Evolutionary conservation across 75 land plant genomes (phyloP), one percentile per base, ranked within the genome.

Genomic region (Sequoiadendron giganteum): DNA sequence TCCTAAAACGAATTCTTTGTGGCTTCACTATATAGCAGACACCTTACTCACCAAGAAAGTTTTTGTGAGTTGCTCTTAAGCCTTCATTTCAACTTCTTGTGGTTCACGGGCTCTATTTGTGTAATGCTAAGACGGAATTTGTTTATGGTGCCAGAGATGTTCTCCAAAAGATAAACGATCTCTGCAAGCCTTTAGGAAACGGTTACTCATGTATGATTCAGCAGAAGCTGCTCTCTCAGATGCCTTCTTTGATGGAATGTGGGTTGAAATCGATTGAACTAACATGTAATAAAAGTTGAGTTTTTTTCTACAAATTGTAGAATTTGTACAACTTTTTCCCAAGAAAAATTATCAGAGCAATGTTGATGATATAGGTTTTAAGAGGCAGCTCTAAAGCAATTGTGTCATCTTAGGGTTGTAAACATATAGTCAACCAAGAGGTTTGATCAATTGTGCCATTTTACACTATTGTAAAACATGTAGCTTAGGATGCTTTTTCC

Each of bases 21-120:
- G 99, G 99, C 89, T 98, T 42, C 91, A 92, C 56, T 98, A 98
- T 87, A 76, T 96, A 75, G 96, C 95, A 21, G 99, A 98, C 43
- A 95, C 93, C n/a, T 86, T 98, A 55, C 92, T 95, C 42, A 89
- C 90, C 32, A 97, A 97, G 91, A 98, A 98, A 91, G 85, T 95
- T 45, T 98, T 91, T 88, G 99, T 98, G 94, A 97, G 99, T 93
- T 48, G 72, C 79, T 87, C 88, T 43, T 56, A n/a, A 28, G 47
- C 14, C 30, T 34, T 82, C 28, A 11, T 18, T 45, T 39, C 25
- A 38, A 75, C 45, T 82, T 82, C 10, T 16, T 25, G 43, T 83
- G 86, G 14, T 85, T 36, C 8, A 19, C 28, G 19, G 87, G 85
- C 52, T 3, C 25, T 32, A 18, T 21, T n/a, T 87, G 45, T 84